Evolutionary conservation across 306 rosid genomes (phyloP), one percentile per base, ranked within the genome.

Genomic region (Glycine soja): DNA sequence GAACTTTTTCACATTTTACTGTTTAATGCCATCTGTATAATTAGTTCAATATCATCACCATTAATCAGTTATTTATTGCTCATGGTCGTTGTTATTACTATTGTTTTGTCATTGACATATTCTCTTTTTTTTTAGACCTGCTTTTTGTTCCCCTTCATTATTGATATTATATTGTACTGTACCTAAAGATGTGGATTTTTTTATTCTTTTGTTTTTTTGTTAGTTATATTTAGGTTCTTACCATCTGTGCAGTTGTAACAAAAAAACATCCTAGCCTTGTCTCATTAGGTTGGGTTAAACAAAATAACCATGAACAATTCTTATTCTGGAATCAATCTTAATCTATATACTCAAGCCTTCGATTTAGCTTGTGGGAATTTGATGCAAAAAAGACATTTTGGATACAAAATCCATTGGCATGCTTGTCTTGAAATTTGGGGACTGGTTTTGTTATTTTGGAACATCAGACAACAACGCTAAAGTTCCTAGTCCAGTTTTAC

Each of bases 51-150:
- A 30, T 30, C 79, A 64, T 64, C 66, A 10, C 8, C 65, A 24
- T 8, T 42, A 45, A 61, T 10, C 10, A 10, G 18, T 59, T 59
- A 15, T 71, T 59, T 59, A 15, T 71, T 68, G 58, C 43, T 70
- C 63, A 59, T 47, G 52, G 10, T 47, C 12, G 11, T 56, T 58
- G 18, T 57, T 70, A 54, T 45, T 10, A 57, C 12, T 45, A 70
- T 36, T 71, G 32, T 79, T 58, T 81, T 81, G 69, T 81, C 5
- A 13, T 77, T 77, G 54, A 11, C 40, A 7, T 46, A 43, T 64
- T 48, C 51, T 64, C 1, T 6, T 10, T 7, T 11, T 7, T 11
- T 13, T 6, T 4, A 36, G 42, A 38, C 14, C 40, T 51, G 7
- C 45, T 51, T 40, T 38, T 66, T 10, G 19, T 50, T 8, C 38